Evolutionary conservation across 768 basidiomycete species (phyloP), one percentile per base, ranked within the genome.

Genomic region (Kondoa subrosea): DNA sequence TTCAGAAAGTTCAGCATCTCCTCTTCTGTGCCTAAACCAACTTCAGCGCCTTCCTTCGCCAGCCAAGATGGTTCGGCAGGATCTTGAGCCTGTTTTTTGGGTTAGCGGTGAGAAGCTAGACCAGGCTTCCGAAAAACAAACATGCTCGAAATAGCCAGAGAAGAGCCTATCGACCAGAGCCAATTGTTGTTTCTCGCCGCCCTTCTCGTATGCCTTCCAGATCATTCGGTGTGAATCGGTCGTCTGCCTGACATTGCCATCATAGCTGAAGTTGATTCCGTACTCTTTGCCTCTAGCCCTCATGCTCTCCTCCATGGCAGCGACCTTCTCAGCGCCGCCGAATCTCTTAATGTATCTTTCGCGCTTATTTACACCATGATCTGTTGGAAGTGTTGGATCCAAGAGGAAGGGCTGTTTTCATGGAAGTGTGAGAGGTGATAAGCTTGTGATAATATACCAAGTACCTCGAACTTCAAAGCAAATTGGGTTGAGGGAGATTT

Each of bases 151-250:
- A 61, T 69, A 69, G 31, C 68, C 68, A 84, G 71, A 84, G 81
- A 80, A 85, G 8, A 72, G 60, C n/a, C 69, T 79, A 30, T 81
- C 80, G 59, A 87, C 78, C 56, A 85, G 72, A 0, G 82, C 80
- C 3, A 82, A 75, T 76, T 89, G 88, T 32, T 82, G 73, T 4
- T 79, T 74, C 75, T 84, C 81, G 0, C 86, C 86, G 21, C 85
- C 85, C 25, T 83, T 69, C 70, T 80, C 76, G 75, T 80, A 85
- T 0, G 88, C 87, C 73, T 87, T 86, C 67, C 82, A 81, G 32
- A 85, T 79, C 29, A 91, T 79, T 15, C 88, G 83, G 75, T 89
- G 88, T 12, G 85, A 85, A 26, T 80, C 78, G 56, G 80, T 83
- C n/a, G 87, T 86, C 72, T 84, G 82, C 66, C 82, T 80, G 69